Base-by-base conservation (phyloP, 1,284 basidiomycete species). In the Inonotus obliquus region DNA sequence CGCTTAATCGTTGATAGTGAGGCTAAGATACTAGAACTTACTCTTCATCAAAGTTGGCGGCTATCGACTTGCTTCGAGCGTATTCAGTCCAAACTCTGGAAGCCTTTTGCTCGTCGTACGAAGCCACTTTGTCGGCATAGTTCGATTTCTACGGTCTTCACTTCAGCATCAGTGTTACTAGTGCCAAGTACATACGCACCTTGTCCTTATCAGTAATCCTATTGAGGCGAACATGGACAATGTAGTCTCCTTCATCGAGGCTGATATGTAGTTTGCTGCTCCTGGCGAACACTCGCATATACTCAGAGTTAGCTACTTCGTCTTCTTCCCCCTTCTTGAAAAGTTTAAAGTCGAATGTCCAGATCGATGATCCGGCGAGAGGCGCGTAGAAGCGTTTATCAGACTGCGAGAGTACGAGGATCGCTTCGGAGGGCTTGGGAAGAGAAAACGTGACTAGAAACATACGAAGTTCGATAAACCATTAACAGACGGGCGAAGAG, bases 191-290 rank as follows among this genome's bases (percentile, higher is more conserved):
- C n/a, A n/a, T n/a, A 10, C 38, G 7, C 38, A 39, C 38, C 38
- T 10, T 39, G 11, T 39, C n/a, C 38, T 39, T 59, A 6, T 65
- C 65, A 39, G 61, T 59, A 68, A 60, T 27, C 63, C 67, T 57
- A 62, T 80, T 77, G 23, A 79, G 60, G 1, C 79, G 75, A 47
- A 81, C 82, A 69, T 84, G 81, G 25, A 82, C 76, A 37, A 81
- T 73, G 66, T 82, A 82, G 14, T 81, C 77, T n/a, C 81, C 81
- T 2, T 72, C 69, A 23, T 81, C 77, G 1, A 82, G 70, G 7
- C 77, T 64, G 2, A 75, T 59, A 51, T 78, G 76, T 14, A 77
- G 64, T 54, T 75, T 77, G 11, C 77, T 75, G 61, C 77, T 79
- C n/a, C 80, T 71, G 17, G 69, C 65, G 45, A 68, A 74, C 44